Evolutionary conservation across 495 filamentous ascomycete genomes (phyloP).

Genomic region (Penicillium cataractarum): DNA sequence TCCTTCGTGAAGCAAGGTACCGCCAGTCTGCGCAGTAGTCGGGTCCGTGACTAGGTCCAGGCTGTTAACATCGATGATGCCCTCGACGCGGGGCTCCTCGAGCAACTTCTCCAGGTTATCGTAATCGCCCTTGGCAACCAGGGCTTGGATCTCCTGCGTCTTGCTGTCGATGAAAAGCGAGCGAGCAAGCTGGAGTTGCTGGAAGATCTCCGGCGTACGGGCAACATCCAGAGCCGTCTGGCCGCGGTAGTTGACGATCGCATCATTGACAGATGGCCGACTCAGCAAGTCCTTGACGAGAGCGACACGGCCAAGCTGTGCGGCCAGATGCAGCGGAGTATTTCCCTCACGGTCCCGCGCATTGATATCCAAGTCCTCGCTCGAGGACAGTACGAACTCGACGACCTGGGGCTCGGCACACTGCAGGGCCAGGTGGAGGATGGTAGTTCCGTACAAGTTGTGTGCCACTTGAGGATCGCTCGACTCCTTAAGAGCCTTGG

Average conservation of each 20-base stretch:
- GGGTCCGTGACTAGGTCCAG: slow-evolving; percentile 84
- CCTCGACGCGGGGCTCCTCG: slow-evolving; percentile 81
- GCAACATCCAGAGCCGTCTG: slow-evolving; percentile 88
- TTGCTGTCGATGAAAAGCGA: slow-evolving; percentile 89
- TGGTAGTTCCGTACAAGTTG: slow-evolving; percentile 75
- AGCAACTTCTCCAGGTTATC: slow-evolving; percentile 75
- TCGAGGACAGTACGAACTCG: slow-evolving; percentile 85
- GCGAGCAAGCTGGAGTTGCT: slow-evolving; percentile 87
- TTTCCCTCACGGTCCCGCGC: slow-evolving; percentile 90
- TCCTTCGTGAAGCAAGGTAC: slow-evolving; percentile 91
- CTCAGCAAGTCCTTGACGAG: slow-evolving; percentile 82
- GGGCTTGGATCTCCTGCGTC: slow-evolving; percentile 76
- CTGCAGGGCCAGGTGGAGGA: slow-evolving; percentile 94
- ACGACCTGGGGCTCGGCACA: slow-evolving; percentile 94
- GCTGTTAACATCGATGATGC: slow-evolving; percentile 85
- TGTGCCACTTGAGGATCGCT: slow-evolving; percentile 47
- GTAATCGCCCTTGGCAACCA: slow-evolving; percentile 74
- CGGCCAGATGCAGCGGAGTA: slow-evolving; percentile 87
- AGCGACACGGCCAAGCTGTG: slow-evolving; percentile 75
- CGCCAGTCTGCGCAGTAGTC: slow-evolving; percentile 71
- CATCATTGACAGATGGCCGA: slow-evolving; percentile 81
- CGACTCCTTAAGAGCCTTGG: slow-evolving; percentile 79
- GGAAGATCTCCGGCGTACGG: slow-evolving; percentile 89
- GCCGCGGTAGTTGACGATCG: slow-evolving; percentile 84
- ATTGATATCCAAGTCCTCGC: slow-evolving; percentile 76